A percentile compares a stretch with the other conserved stretches of the same genome.
These are phyloP conservation scores for Hymenochaete sp. DNA, from an alignment of 1,284 basidiomycete species.

Conservation along the genomic window DNA sequence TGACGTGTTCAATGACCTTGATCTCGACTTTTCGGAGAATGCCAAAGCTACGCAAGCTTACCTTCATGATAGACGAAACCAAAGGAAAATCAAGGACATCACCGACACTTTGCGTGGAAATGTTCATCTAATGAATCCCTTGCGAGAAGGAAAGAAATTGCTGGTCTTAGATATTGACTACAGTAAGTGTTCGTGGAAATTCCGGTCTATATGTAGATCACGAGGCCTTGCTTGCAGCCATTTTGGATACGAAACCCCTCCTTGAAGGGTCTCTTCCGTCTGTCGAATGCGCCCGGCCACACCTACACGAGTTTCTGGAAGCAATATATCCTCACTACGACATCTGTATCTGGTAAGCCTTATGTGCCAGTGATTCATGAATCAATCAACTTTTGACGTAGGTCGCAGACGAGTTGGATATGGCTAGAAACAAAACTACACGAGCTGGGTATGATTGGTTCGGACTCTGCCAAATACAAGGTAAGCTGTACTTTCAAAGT, in stretches of 20 bases:
- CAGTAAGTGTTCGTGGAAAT: slow-evolving; percentile 37
- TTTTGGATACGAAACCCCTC: slow-evolving; percentile 76
- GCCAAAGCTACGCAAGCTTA: slow-evolving; percentile 50
- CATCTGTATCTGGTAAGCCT: slow-evolving; percentile 68
- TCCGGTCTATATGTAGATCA: neutral
- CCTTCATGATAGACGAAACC: slow-evolving; percentile 66
- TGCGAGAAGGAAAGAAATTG: slow-evolving; percentile 68
- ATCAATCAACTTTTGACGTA: slow-evolving; percentile 21
- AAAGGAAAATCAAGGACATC: slow-evolving; percentile 68
- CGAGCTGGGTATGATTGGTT: slow-evolving; percentile 79
- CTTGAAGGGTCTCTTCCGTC: slow-evolving; percentile 71
- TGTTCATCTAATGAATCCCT: slow-evolving; percentile 67
- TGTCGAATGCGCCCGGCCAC: slow-evolving; percentile 72
- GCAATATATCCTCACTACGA: slow-evolving; percentile 76
- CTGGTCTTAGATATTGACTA: slow-evolving; percentile 88
- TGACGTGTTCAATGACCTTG: slow-evolving; percentile 72
- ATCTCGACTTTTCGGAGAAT: slow-evolving; percentile 64
- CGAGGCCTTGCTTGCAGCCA: slow-evolving; percentile 39
- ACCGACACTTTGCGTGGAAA: slow-evolving; percentile 48
- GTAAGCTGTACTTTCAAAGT: slow-evolving; percentile 28
- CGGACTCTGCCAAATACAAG: slow-evolving; percentile 55
- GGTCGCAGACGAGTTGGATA: slow-evolving; percentile 83
- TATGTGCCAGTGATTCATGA: neutral
- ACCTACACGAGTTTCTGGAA: slow-evolving; percentile 77
- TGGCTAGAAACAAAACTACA: slow-evolving; percentile 89